Conservation (phyloP, 2,329 filamentous ascomycete genomes). For the Cylindrodendrum hubeiense region DNA sequence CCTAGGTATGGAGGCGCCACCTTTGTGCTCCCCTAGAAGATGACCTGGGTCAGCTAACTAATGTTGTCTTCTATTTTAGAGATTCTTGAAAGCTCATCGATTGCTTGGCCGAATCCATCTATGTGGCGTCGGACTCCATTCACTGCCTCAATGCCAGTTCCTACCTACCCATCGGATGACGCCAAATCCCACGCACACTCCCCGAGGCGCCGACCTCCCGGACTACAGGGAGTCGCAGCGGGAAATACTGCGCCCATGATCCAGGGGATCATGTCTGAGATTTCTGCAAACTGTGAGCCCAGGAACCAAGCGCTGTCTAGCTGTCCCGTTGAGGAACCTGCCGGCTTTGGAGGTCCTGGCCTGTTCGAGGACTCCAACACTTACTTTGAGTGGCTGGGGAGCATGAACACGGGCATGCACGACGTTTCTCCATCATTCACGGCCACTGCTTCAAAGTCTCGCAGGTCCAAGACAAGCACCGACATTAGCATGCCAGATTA, state of each 20-base stretch:
- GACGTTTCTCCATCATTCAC: slow-evolving; percentile 2
- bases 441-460: slow-evolving; percentile 7
- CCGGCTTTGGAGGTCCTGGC: slow-evolving; percentile 23
- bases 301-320: background rate
- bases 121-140: slow-evolving; percentile 72
- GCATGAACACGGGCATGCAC: slow-evolving; percentile 31
- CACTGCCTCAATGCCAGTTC: slow-evolving; percentile 55
- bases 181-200: slow-evolving; percentile 74
- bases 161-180: slow-evolving; percentile 57
- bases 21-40: background rate
- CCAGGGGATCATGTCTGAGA: slow-evolving; percentile 1
- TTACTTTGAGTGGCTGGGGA: slow-evolving; percentile 46
- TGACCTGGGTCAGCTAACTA: background rate
- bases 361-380: slow-evolving; percentile 38
- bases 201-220: slow-evolving; percentile 55
- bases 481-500: slow-evolving; percentile 61
- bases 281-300: background rate
- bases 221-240: background rate
- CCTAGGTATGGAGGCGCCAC: slow-evolving; percentile 64
- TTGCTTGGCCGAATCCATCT: slow-evolving; percentile 82
- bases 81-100: slow-evolving; percentile 77
- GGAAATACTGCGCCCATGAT: slow-evolving; percentile 7
- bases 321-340: background rate
- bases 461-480: slow-evolving; percentile 47
- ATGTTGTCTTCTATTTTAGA: slow-evolving; percentile 54